Evolutionary conservation across 2,329 filamentous ascomycete species (phyloP).

Genomic region (Arthroderma sp.): DNA sequence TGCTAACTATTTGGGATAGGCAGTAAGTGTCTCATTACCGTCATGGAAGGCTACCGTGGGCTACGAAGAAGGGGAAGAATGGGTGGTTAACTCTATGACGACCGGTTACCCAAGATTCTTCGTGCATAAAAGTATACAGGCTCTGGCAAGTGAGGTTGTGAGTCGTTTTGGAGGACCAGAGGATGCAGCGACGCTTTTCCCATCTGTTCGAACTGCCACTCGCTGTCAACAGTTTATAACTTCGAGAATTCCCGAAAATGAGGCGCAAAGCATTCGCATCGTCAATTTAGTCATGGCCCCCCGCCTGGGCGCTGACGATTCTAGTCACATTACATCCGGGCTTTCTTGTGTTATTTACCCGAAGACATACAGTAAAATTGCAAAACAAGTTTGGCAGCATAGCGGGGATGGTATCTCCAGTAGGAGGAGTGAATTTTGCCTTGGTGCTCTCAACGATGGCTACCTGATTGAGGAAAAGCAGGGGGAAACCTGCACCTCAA

Average conservation of each 20-base stretch:
- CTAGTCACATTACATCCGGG: slow-evolving; percentile 38
- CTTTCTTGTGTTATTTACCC: slow-evolving; percentile 62
- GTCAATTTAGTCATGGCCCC: slow-evolving; percentile 40
- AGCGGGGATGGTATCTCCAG: slow-evolving; percentile 86
- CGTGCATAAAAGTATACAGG: slow-evolving; percentile 69
- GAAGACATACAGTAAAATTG: slow-evolving; percentile 51
- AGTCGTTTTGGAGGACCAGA: slow-evolving; percentile 46
- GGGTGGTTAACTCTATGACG: slow-evolving; percentile 73
- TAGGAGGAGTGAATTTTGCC: slow-evolving; percentile 79
- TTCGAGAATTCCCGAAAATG: slow-evolving; percentile 19
- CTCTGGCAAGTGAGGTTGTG: slow-evolving; percentile 56
- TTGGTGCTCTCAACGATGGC: slow-evolving; percentile 57
- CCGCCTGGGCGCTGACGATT: slow-evolving; percentile 52
- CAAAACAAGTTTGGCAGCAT: slow-evolving; percentile 98
- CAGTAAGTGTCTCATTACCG: slow-evolving; percentile 88
- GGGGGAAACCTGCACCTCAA: slow-evolving; percentile 10
- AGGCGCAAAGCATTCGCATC: slow-evolving; percentile 40
- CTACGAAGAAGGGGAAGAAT: slow-evolving; percentile 83
- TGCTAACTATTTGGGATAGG: slow-evolving; percentile 40
- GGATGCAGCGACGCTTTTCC: slow-evolving; percentile 64
- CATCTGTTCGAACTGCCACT: slow-evolving; percentile 54
- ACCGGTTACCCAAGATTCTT: slow-evolving; percentile 95
- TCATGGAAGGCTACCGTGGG: slow-evolving; percentile 85
- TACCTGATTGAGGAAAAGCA: slow-evolving; percentile 42
- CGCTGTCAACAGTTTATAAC: slow-evolving; percentile 64